Base-by-base conservation (phyloP, 768 basidiomycete species). In the Amanita subjunquillea region DNA sequence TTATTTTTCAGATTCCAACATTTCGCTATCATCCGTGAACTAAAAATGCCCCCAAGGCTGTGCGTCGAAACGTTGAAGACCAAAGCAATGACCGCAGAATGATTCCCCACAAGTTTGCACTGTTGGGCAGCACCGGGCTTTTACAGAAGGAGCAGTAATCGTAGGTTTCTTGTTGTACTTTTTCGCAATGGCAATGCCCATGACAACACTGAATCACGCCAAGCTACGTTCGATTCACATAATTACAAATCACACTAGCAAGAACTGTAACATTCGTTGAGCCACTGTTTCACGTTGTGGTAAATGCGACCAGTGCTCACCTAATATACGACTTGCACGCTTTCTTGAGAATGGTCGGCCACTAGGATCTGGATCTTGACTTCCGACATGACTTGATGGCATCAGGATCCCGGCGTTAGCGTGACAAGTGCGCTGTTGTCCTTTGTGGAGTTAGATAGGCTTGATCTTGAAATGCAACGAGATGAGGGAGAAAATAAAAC, bases 381-480 rank as follows among this genome's bases (percentile, higher is more conserved):
- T 15, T 34, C 12, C 3, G 34, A 9, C 10, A 37, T 34, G 12
- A 10, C 12, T 34, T 34, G 13, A 32, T 13, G 34, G 34, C 34
- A 10, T 13, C 13, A 5, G 4, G 2, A 32, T 32, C 32, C 32
- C 13, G 34, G 34, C 13, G 34, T 34, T 13, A 34, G 12, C 34
- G 13, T 34, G 34, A 13, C 34, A 34, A 12, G 34, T 5, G 10
- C 32, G 32, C 34, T 7, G 39, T 13, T 27, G 17, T 17, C 17
- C 17, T 23, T 34, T 43, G 34, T 20, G 42, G 41, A 46, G 48
- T 71, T 82, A 92, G 60, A 92, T 97, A 13, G 96, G 96, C 77
- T 99, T 98, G 78, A 99, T 98, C 74, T 98, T 98, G 86, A 99
- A 98, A 76, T 99, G 95, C 36, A 99, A 80, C 2, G 92, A 91